Conservation (phyloP, 371 early-diverging fungal genomes). For the Mitosporidium daphniae region DNA sequence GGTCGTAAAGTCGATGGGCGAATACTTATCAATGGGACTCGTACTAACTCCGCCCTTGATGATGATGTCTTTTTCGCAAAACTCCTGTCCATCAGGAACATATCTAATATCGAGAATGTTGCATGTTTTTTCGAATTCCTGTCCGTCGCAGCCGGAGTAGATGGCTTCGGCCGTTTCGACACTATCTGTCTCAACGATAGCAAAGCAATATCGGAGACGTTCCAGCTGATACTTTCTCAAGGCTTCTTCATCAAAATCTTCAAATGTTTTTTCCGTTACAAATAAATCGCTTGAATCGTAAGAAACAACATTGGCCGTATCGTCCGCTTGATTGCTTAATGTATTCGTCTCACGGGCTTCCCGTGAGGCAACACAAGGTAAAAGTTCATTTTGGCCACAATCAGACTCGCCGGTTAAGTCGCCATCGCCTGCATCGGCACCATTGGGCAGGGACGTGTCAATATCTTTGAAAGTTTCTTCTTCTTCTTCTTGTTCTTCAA, state of each 20-base stretch:
- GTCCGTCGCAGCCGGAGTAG: conserved; percentile 44
- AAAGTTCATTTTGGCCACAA: too few species aligned
- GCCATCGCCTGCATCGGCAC: too few species aligned
- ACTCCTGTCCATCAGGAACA: conserved; percentile 57
- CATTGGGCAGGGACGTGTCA: too few species aligned
- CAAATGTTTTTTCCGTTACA: too few species aligned
- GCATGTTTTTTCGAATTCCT: conserved; percentile 59
- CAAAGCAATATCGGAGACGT: conserved; percentile 57
- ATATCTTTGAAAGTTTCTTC: too few species aligned
- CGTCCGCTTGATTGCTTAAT: too few species aligned
- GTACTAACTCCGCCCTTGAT: conserved; percentile 10
- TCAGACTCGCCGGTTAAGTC: too few species aligned
- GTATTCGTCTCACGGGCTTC: too few species aligned
- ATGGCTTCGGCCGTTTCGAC: conserved; percentile 37
- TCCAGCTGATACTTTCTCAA: conserved; percentile 70
- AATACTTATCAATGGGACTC: conserved; percentile 27
- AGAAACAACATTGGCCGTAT: too few species aligned
- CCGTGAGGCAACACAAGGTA: too few species aligned
- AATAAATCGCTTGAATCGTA: too few species aligned
- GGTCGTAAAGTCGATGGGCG: conserved; percentile 34
- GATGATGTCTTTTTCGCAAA: conserved; percentile 18
- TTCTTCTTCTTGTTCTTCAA: too few species aligned
- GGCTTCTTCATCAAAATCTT: conserved; percentile 39
- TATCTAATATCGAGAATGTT: conserved; percentile 81
- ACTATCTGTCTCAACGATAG: conserved; percentile 58